Percentiles rank a stretch among this genome's conserved stretches.
Evolutionary conservation across 192 early-diverging fungal species (phyloP).

Genomic region (Linderina pennispora): DNA sequence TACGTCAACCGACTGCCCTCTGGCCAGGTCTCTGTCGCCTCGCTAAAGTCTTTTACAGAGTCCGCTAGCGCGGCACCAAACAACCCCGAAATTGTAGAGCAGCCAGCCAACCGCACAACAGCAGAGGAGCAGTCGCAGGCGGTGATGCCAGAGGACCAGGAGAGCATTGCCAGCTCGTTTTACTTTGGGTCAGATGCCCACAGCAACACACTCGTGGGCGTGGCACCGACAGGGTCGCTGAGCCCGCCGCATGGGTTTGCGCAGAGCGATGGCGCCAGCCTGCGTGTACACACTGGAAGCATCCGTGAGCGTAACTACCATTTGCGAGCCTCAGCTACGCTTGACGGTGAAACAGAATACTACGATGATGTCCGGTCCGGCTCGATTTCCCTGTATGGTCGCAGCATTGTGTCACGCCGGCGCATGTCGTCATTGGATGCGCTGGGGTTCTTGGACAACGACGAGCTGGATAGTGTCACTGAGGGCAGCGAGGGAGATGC

Average conservation of each 20-base stretch:
- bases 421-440: not conserved
- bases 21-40: not conserved
- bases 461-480: conserved; percentile 28
- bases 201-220: not conserved
- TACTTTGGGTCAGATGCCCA: conserved; percentile 9
- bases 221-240: conserved; percentile 18
- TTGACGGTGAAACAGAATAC: conserved; percentile 31
- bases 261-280: conserved; percentile 41
- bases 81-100: too few species aligned
- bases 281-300: conserved; percentile 43
- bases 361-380: conserved; percentile 21
- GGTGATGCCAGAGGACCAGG: not conserved
- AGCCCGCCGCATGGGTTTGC: conserved; percentile 41
- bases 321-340: conserved; percentile 23
- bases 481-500: conserved; percentile 37
- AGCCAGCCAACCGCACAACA: not conserved
- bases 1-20: not conserved
- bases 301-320: conserved; percentile 41
- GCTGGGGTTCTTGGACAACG: conserved; percentile 4
- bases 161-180: conserved; percentile 9
- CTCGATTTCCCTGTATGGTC: conserved; percentile 12
- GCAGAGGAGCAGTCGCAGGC: too few species aligned
- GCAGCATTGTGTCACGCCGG: not conserved
- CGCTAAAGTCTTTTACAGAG: not conserved
- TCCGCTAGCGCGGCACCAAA: not conserved